Conservation (phyloP, 257 asterid genomes). For the Haberlea rhodopensis region DNA sequence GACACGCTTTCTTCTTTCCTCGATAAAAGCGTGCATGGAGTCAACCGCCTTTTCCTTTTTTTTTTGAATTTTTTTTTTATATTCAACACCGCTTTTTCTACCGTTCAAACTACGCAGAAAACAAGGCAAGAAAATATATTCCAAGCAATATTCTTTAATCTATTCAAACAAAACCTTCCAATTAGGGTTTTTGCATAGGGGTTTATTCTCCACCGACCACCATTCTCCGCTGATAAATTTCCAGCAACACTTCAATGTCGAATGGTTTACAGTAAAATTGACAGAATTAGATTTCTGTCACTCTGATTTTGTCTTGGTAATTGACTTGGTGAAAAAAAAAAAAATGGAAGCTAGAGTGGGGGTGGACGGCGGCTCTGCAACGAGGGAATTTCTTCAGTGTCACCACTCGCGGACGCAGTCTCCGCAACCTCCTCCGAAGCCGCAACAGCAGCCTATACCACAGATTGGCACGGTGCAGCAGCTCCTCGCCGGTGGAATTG, state of each 20-base stretch:
- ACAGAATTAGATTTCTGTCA: neutral
- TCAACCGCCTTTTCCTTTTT: no score
- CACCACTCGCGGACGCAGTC: slow-evolving; percentile 44
- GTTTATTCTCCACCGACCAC: slow-evolving; percentile 22
- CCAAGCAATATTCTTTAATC: slow-evolving; percentile 32
- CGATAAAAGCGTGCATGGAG: no score
- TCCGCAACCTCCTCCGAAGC: slow-evolving; percentile 25
- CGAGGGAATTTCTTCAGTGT: slow-evolving; percentile 54
- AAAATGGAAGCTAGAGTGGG: slow-evolving; percentile 85
- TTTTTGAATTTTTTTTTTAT: no score
- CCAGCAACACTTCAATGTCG: neutral
- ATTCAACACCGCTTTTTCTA: no score
- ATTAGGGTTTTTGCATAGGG: slow-evolving; percentile 43
- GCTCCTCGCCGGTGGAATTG: slow-evolving; percentile 92
- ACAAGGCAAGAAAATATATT: slow-evolving; percentile 18
- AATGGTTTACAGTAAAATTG: neutral
- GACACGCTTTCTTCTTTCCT: no score
- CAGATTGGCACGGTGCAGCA: slow-evolving; percentile 86
- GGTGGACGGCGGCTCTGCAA: slow-evolving; percentile 69
- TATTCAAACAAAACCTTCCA: slow-evolving; percentile 9
- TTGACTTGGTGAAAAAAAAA: neutral
- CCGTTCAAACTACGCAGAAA: slow-evolving; percentile 31
- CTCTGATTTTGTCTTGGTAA: neutral
- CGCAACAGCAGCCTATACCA: slow-evolving; percentile 42
- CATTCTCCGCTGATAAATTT: neutral